Conservation (phyloP, 2,329 filamentous ascomycete genomes). For the Neurospora sp. region DNA sequence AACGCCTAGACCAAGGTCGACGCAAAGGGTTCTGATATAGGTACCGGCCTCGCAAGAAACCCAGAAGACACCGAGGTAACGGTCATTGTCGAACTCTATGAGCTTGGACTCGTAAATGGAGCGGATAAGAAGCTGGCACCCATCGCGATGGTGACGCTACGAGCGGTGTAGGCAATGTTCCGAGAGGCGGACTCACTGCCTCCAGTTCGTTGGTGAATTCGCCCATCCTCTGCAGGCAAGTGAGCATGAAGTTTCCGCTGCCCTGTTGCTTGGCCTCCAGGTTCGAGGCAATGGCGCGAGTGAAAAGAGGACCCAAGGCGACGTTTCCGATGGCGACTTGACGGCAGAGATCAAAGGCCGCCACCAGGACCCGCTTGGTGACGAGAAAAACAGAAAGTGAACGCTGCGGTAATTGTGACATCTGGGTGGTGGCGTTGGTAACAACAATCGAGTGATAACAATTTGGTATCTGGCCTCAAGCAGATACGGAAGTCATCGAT, state of each 20-base stretch:
- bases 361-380: too few relatives aligned
- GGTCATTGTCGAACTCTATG: constrained; percentile 95
- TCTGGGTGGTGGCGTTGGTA: too few relatives aligned
- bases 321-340: constrained; percentile 48
- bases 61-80: constrained; percentile 97
- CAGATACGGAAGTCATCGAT: background rate
- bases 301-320: constrained; percentile 30
- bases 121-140: constrained; percentile 61
- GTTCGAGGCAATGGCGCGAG: constrained; percentile 21
- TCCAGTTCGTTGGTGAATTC: too few relatives aligned
- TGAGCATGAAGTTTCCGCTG: too few relatives aligned
- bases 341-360: constrained; percentile 88
- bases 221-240: too few relatives aligned
- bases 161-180: constrained; percentile 37
- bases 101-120: constrained; percentile 97
- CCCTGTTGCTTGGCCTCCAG: too few relatives aligned
- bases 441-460: too few relatives aligned
- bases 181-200: constrained; percentile 4
- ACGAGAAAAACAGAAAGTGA: too few relatives aligned
- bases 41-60: constrained; percentile 98
- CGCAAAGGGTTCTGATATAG: constrained; percentile 96
- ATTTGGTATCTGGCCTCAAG: background rate
- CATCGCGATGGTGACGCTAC: constrained; percentile 42
- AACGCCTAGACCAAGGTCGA: constrained; percentile 62
- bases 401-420: too few relatives aligned